phyloP scores from a whole-genome alignment of 2,329 filamentous ascomycete genomes.

The Paecilomyces dactylethromorphus region DNA sequence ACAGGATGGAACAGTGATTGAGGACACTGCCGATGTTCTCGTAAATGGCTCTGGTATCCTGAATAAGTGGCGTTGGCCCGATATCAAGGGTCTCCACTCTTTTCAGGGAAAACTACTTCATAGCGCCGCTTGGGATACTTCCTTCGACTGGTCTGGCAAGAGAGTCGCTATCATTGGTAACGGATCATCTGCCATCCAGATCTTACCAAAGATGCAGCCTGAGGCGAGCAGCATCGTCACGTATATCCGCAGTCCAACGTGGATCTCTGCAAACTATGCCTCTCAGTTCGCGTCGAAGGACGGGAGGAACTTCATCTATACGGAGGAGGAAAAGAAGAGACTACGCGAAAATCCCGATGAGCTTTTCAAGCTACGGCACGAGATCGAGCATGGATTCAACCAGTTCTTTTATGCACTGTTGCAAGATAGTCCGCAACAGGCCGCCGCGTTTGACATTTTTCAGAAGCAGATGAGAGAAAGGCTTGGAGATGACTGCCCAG shows the following conservation, averaged over 20 bases:
- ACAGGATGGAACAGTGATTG: slow-evolving; percentile 6
- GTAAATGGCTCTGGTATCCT: slow-evolving; percentile 21
- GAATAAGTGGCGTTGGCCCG: slow-evolving; percentile 16
- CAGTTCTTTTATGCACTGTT: slow-evolving; percentile 37
- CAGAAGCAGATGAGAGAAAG: neutral
- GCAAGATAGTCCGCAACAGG: slow-evolving; percentile 24
- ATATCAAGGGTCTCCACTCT: slow-evolving; percentile 5
- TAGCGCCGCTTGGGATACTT: slow-evolving; percentile 5
- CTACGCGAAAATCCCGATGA: slow-evolving; percentile 37
- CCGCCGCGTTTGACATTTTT: neutral
- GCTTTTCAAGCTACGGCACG: slow-evolving; percentile 36
- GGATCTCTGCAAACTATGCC: slow-evolving; percentile 12
- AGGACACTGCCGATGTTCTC: slow-evolving; percentile 17
- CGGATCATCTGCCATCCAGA: slow-evolving; percentile 5
- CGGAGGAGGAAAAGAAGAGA: slow-evolving; percentile 12
- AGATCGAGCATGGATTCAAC: slow-evolving; percentile 40
- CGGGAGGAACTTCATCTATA: slow-evolving; percentile 12
- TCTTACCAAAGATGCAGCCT: neutral
- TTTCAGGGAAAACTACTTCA: slow-evolving; percentile 8
- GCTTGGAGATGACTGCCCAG: neutral
- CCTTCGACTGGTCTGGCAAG: slow-evolving; percentile 18
- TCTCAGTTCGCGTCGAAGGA: slow-evolving; percentile 5
- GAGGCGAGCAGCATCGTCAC: neutral
- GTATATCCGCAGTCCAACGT: slow-evolving; percentile 7
- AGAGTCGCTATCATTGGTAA: slow-evolving; percentile 20